Conservation (phyloP, 2,329 filamentous ascomycete species). For the Neopestalotiopsis sp. region DNA sequence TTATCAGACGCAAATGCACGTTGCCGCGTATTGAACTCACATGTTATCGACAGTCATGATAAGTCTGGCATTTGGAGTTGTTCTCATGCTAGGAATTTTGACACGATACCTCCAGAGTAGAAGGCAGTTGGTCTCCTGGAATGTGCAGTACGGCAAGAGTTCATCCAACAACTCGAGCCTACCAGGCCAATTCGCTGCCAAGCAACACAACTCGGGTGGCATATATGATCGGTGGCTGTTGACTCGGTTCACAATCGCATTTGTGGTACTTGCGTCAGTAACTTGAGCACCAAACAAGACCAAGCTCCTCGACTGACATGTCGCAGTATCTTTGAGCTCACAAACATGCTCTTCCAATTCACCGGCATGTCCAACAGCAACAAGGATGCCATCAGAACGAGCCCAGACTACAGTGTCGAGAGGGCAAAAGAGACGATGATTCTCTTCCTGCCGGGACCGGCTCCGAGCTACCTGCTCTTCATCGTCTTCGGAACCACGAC, state of each 20-base stretch:
- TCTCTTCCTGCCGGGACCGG: constrained; percentile 44
- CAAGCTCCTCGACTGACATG: constrained; percentile 22
- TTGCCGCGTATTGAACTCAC: neutral
- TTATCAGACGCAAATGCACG: neutral
- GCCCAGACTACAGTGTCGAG: constrained; percentile 39
- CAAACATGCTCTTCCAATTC: constrained; percentile 29
- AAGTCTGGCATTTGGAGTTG: constrained; percentile 40
- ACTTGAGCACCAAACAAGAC: constrained; percentile 20
- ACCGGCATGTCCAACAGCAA: constrained; percentile 36
- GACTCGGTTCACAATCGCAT: constrained; percentile 49
- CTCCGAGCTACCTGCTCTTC: constrained; percentile 41
- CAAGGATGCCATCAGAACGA: constrained; percentile 25
- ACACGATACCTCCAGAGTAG: constrained; percentile 46
- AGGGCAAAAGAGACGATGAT: constrained; percentile 38
- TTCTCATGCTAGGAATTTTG: constrained; percentile 45
- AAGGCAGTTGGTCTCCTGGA: constrained; percentile 36
- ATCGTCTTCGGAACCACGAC: constrained; percentile 48
- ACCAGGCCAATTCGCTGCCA: neutral
- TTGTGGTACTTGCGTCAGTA: constrained; percentile 43
- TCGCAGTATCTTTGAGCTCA: constrained; percentile 44
- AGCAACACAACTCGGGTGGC: constrained; percentile 20
- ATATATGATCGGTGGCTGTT: constrained; percentile 53
- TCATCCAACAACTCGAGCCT: neutral
- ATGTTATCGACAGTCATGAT: constrained; percentile 39
- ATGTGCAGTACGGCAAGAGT: constrained; percentile 35